A percentile compares a stretch with the other conserved stretches of the same genome.
These are phyloP conservation scores for Fusarium hostae DNA, from an alignment of 2,329 filamentous ascomycete species.

Conservation along the genomic window DNA sequence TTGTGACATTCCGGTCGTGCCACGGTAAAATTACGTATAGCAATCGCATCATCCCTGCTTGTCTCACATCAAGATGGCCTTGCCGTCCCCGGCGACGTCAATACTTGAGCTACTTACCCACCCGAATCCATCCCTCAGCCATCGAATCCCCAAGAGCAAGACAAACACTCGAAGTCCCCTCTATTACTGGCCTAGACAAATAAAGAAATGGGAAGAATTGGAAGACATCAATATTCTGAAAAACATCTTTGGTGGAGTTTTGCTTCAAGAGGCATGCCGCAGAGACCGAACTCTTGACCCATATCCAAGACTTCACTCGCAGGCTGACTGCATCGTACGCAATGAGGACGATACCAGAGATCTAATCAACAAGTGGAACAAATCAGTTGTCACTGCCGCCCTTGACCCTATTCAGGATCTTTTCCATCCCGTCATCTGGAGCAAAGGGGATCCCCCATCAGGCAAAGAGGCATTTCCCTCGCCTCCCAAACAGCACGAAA, in stretches of 20 bases:
- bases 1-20: neutral
- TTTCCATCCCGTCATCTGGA: conserved; percentile 21
- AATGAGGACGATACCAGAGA: conserved; percentile 7
- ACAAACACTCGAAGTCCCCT: neutral
- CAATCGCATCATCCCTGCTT: neutral
- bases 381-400: conserved; percentile 19
- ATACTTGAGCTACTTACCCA: conserved; percentile 26
- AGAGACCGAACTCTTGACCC: neutral
- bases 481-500: neutral
- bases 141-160: conserved; percentile 1
- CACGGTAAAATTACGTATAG: neutral
- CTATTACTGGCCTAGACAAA: neutral
- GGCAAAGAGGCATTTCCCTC: neutral
- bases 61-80: conserved; percentile 7
- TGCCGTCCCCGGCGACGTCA: conserved; percentile 7
- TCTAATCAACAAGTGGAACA: conserved; percentile 18
- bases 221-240: conserved; percentile 2
- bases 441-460: neutral
- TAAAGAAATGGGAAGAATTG: conserved; percentile 17
- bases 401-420: conserved; percentile 12
- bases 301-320: neutral
- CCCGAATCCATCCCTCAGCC: conserved; percentile 12
- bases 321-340: neutral
- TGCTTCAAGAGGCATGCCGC: neutral
- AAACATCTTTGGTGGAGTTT: neutral